Conservation (phyloP, 352 stramenopile species). For the Peronospora belbahrii region DNA sequence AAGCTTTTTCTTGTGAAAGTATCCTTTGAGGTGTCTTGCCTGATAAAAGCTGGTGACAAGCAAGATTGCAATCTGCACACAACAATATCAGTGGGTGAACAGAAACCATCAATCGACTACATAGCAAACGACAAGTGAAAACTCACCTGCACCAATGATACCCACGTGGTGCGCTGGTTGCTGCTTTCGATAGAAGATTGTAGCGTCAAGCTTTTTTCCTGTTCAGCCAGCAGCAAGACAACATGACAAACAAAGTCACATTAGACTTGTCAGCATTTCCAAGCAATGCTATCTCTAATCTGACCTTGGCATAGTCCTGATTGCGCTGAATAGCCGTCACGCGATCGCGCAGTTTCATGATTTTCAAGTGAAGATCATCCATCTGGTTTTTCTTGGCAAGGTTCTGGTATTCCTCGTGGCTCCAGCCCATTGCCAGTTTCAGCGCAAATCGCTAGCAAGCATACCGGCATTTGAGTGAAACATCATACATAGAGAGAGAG, state of each 20-base stretch:
- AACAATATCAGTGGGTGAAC: background rate
- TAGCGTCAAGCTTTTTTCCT: conserved; percentile 66
- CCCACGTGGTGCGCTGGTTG: conserved; percentile 73
- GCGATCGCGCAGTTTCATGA: conserved; percentile 72
- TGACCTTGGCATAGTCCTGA: conserved; percentile 78
- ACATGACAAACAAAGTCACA: background rate
- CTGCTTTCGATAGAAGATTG: conserved; percentile 69
- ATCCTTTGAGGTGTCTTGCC: conserved; percentile 67
- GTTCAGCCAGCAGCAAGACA: background rate
- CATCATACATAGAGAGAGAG: background rate
- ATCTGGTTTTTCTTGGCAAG: conserved; percentile 80
- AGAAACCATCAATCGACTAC: background rate
- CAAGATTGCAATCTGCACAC: conserved; percentile 52
- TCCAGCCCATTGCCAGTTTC: conserved; percentile 62
- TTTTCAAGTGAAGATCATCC: conserved; percentile 69
- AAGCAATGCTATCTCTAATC: background rate
- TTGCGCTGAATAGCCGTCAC: conserved; percentile 73
- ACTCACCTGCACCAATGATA: conserved; percentile 66
- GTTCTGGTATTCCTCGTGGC: conserved; percentile 72
- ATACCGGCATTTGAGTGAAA: background rate
- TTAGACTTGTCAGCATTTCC: background rate
- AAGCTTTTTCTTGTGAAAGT: conserved; percentile 84
- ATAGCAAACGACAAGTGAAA: background rate
- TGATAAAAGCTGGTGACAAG: conserved; percentile 69
- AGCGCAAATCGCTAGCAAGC: conserved; percentile 54